These are phyloP conservation scores for cucumber (Cucumis sativus) DNA, from an alignment of 306 rosid genomes.

Conservation along the genomic window Cucumber_9930_V3 NC_026656.2:20905001-20905500, in stretches of 20 bases:
- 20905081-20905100: too few species aligned
- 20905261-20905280: too few species aligned
- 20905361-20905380: background rate
- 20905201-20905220: background rate
- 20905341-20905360: background rate
- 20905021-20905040: too few species aligned
- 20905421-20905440: background rate
- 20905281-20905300: background rate
- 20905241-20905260: background rate
- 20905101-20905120: too few species aligned
- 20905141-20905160: background rate
- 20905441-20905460: background rate
- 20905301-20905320: background rate
- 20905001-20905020: too few species aligned
- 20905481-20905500: background rate
- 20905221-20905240: background rate
- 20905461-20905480: too few species aligned
- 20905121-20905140: too few species aligned
- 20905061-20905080: too few species aligned
- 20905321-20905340: background rate
- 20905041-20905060: too few species aligned
- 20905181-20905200: background rate
- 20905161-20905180: background rate
- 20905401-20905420: constrained; percentile 6
- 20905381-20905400: background rate